Evolutionary conservation across 2,329 filamentous ascomycete species (phyloP).

Genomic region (Albophoma yamanashiensis): DNA sequence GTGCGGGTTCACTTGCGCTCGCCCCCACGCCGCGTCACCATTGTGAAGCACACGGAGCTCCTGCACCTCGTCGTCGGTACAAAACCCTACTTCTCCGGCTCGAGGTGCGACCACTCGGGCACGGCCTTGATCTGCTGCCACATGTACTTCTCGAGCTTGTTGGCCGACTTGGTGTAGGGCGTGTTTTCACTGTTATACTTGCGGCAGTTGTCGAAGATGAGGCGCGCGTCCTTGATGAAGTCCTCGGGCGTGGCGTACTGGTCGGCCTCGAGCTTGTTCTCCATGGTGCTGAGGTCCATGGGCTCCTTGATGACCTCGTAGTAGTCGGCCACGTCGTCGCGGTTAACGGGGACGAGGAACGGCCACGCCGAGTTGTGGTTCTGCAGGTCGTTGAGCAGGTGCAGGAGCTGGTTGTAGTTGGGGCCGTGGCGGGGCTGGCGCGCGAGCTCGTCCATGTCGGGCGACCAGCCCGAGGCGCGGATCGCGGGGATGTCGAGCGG

Average conservation of each 20-base stretch:
- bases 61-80: constrained; percentile 4
- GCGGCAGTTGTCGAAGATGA: constrained; percentile 91
- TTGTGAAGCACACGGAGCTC: background rate
- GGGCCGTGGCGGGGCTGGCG: constrained; percentile 91
- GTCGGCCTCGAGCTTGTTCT: constrained; percentile 87
- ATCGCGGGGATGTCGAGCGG: constrained; percentile 82
- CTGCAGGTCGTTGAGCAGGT: constrained; percentile 88
- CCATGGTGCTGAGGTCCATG: constrained; percentile 96
- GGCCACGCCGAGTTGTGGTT: constrained; percentile 93
- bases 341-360: constrained; percentile 86
- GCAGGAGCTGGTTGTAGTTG: constrained; percentile 88
- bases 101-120: constrained; percentile 75
- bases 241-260: constrained; percentile 87
- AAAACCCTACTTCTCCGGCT: constrained; percentile 31
- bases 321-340: constrained; percentile 96
- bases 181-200: constrained; percentile 95
- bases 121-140: constrained; percentile 86
- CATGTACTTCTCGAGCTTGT: constrained; percentile 89
- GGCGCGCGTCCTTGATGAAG: constrained; percentile 76
- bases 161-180: constrained; percentile 89
- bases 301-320: constrained; percentile 97
- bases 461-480: constrained; percentile 85
- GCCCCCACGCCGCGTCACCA: background rate
- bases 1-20: background rate
- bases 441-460: constrained; percentile 94